phyloP scores from a whole-genome alignment of 805 yeast genomes.

The Monosporozyma yasuniensis region DNA sequence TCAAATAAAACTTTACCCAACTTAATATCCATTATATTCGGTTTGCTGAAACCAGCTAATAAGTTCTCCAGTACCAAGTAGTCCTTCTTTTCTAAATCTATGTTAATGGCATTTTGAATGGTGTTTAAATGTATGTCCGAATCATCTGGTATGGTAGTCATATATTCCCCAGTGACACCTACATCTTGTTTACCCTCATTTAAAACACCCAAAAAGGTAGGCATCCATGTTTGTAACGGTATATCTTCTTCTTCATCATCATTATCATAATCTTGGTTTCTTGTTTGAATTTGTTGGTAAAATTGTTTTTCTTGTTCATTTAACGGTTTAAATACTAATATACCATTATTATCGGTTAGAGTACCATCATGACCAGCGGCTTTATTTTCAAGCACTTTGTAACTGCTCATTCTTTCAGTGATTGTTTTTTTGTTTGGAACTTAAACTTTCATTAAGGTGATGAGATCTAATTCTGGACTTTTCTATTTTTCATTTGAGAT shows the following conservation, averaged over 20 bases:
- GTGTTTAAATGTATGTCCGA: slow-evolving; percentile 1
- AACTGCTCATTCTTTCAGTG: slow-evolving; percentile 1
- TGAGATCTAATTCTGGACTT: neutral
- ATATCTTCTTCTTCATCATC: slow-evolving; percentile 17
- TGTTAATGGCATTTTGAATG: neutral
- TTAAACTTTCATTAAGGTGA: neutral
- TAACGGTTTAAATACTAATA: slow-evolving; percentile 66
- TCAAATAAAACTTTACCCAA: slow-evolving; percentile 70
- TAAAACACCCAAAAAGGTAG: slow-evolving; percentile 24
- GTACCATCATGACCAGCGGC: slow-evolving; percentile 94
- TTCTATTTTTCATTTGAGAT: too few relatives aligned
- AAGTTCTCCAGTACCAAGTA: slow-evolving; percentile 62
- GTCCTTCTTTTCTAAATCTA: neutral
- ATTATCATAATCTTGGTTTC: slow-evolving; percentile 2
- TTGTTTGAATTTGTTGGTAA: slow-evolving; percentile 35
- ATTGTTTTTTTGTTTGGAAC: too few relatives aligned
- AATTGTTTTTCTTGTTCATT: slow-evolving; percentile 62
- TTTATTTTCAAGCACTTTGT: slow-evolving; percentile 37
- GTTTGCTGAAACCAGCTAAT: slow-evolving; percentile 49
- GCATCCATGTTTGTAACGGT: slow-evolving; percentile 23
- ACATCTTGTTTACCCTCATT: slow-evolving; percentile 13
- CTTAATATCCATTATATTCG: slow-evolving; percentile 76
- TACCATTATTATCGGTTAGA: slow-evolving; percentile 51
- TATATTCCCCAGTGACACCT: neutral
- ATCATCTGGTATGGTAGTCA: slow-evolving; percentile 5